Base-by-base conservation (phyloP, 2,329 filamentous ascomycete species). In the Sarocladium oryzae region DNA sequence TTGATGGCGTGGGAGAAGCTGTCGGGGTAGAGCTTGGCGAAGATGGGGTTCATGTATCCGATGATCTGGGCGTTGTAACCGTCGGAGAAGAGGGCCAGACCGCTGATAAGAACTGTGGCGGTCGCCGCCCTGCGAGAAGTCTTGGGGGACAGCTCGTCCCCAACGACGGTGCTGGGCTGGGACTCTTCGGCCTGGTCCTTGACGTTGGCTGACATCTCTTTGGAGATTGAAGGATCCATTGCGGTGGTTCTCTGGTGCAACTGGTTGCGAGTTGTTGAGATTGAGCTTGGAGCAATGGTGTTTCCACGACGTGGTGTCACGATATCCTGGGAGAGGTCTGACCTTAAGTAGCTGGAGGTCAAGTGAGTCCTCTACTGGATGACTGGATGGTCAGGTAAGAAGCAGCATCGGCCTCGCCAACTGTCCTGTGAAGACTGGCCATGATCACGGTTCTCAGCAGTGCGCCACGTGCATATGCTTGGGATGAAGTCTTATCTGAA, bases 61-160 rank as follows among this genome's bases (percentile, higher is more conserved):
- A 67, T 65, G 10, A 67, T 56, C 41, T 65, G 61, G 15, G 62
- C 63, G 35, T 67, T 64, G 60, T 67, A 67, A 32, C 65, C 66
- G 13, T 67, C 66, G 2, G 63, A 65, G 45, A 65, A 64, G 1
- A 65, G 41, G 0, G 65, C 65, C 2, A 62, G 54, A 2, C 64
- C 65, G 24, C 59, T 59, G 3, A 65, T 53, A n/a, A 64, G 45
- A 4, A 65, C 63, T 51, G 54, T 60, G n/a, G 35, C 37, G 11
- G 6, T 40, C 16, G 37, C 37, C 6, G 37, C 20, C 37, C 46
- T 38, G 28, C 10, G 53, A 40, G 23, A 52, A 51, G 16, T 38
- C 46, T 8, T n/a, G n/a, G n/a, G 37, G 10, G 38, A 24, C 49
- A 20, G 46, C 28, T 33, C 11, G 23, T 18, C 10, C 18, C 13